Base-by-base conservation (phyloP, 371 early-diverging fungal genomes). In the Mucor saturninus region DNA sequence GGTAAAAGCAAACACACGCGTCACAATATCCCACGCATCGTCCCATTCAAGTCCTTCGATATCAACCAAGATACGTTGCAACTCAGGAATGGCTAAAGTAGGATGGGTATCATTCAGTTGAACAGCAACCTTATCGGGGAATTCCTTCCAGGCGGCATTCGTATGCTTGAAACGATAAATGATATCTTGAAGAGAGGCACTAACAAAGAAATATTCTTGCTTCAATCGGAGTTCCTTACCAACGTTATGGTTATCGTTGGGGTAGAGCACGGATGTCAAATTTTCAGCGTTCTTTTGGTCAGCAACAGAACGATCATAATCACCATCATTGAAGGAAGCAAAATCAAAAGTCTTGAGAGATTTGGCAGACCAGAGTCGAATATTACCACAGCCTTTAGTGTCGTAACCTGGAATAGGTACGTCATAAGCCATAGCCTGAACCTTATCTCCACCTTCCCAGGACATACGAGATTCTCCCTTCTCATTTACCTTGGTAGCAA, bases 181-280 rank as follows among this genome's bases (percentile, higher is more conserved):
- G 64, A 91, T 91, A 64, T 94, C 94, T 62, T 91, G 86, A 46
- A 95, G 80, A 7, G 94, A 93, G 39, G 95, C 95, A 31, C 89
- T 87, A 32, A 93, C 93, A 81, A 95, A 95, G 70, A 96, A 91
- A 79, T 91, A 96, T 79, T 96, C 95, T 79, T 96, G 96, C 75
- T 95, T 95, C 66, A 96, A 79, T 54, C 97, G 93, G 48, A 96
- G 84, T 68, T 92, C 92, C 76, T 96, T 96, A 58, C 97, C 97
- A 37, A 89, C 90, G 84, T 86, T 87, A 73, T 93, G 93, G 79
- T 96, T 95, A 77, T 96, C 97, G 68, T 96, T 96, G 39, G 97
- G 97, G 69, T 96, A 96, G 54, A 91, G 75, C 13, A 95, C 95
- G 5, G 92, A 85, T 0, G 97, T 96, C 61, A 96, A 89, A 77